Evolutionary conservation across 139 green algal species (phyloP).

Genomic region (Edaphochlamys debaryana): DNA sequence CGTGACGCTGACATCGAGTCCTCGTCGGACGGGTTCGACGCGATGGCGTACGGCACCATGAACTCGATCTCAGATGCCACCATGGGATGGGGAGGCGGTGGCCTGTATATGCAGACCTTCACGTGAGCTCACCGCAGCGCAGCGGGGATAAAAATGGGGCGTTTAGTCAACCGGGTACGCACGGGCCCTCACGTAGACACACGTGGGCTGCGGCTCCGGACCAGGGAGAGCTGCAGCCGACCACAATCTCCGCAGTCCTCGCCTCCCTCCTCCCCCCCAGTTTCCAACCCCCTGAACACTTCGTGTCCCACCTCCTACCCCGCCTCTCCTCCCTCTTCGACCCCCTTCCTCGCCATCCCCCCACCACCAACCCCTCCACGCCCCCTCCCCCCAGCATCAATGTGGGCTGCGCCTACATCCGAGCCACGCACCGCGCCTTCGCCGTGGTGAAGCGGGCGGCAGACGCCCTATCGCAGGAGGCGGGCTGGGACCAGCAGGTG

Average conservation of each 20-base stretch:
- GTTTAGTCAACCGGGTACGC: too few relatives aligned
- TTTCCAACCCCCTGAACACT: too few relatives aligned
- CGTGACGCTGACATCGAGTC: constrained; percentile 64
- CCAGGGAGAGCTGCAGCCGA: too few relatives aligned
- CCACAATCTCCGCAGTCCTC: too few relatives aligned
- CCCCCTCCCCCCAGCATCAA: constrained; percentile 47
- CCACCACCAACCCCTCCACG: background rate
- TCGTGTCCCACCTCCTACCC: too few relatives aligned
- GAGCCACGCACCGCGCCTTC: constrained; percentile 41
- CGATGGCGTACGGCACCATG: constrained; percentile 53
- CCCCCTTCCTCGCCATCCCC: too few relatives aligned
- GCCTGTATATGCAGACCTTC: constrained; percentile 62
- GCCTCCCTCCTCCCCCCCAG: too few relatives aligned
- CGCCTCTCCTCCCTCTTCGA: too few relatives aligned
- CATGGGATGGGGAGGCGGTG: constrained; percentile 69
- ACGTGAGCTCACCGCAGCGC: constrained; percentile 53
- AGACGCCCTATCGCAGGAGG: constrained; percentile 3
- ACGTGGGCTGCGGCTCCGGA: too few relatives aligned
- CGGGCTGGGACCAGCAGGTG: constrained; percentile 41
- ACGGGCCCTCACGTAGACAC: too few relatives aligned
- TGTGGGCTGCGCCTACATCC: constrained; percentile 52
- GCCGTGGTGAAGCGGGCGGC: constrained; percentile 21
- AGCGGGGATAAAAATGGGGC: too few relatives aligned
- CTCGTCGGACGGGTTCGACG: constrained; percentile 59
- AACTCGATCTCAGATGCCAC: constrained; percentile 47